phyloP scores from a whole-genome alignment of 148 eudicot species.

The Polygonum maritimum region DNA sequence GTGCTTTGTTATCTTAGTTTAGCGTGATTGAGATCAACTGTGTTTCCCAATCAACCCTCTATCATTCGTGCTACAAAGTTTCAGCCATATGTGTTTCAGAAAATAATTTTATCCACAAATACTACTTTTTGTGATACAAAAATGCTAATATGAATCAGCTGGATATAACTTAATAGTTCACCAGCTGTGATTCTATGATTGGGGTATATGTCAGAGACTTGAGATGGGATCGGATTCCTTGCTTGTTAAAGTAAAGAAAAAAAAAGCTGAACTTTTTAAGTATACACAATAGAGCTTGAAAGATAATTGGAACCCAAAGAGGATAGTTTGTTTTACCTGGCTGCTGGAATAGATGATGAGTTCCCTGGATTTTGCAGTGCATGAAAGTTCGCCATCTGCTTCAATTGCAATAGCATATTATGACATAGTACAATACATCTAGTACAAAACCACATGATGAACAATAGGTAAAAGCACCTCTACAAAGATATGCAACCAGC shows the following conservation, averaged over 20 bases:
- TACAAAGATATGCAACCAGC: too few relatives aligned
- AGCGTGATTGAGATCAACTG: too few relatives aligned
- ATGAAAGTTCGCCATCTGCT: slow-evolving; percentile 52
- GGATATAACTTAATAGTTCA: neutral
- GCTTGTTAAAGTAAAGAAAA: neutral
- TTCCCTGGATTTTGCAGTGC: slow-evolving; percentile 43
- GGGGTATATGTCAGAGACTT: neutral
- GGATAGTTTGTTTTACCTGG: slow-evolving; percentile 24
- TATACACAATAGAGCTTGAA: neutral
- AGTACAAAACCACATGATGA: neutral
- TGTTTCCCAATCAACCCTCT: too few relatives aligned
- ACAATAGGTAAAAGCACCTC: neutral
- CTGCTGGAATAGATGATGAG: slow-evolving; percentile 35
- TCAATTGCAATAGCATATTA: slow-evolving; percentile 12
- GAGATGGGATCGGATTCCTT: neutral
- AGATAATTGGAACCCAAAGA: neutral
- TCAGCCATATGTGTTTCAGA: neutral
- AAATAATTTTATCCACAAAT: neutral
- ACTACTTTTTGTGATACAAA: neutral
- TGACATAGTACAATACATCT: neutral
- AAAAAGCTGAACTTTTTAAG: neutral
- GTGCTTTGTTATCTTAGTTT: too few relatives aligned
- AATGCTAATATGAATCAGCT: neutral
- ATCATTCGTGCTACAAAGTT: neutral
- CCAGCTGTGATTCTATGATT: neutral